Base-by-base conservation (phyloP, 129 eudicot species). In the Chrysanthemum makinoi region DNA sequence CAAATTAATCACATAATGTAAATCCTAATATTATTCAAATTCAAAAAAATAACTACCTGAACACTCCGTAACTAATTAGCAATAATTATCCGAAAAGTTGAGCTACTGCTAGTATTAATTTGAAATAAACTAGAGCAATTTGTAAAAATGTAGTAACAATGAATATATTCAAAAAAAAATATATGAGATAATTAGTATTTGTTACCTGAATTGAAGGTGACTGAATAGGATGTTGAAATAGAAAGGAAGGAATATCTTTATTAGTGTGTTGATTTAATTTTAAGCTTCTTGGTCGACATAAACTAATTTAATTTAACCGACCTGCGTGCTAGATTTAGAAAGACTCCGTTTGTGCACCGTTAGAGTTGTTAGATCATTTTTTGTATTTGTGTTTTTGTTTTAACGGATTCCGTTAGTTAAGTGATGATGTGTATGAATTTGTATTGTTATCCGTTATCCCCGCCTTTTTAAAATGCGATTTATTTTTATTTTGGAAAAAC, bases 241-340 rank as follows among this genome's bases (percentile, higher is more conserved):
- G 12, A 39, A 47, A 66, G 79, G 59, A 47, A 68, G 26, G 69
- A 67, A 68, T 75, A 43, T 75, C 20, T 18, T 50, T 12, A 10
- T 3, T 12, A 62, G 17, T 67, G 74, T 46, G 58, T 17, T 44
- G 19, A 2, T 39, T 65, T 15, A 66, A 53, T 48, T 48, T 55
- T 66, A 28, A 28, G 33, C 35, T 50, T 50, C 54, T 50, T 1
- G 14, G 72, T 66, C 67, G 48, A 15, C 60, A n/a, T 44, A 14
- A 22, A 10, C 15, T 50, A 15, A 54, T n/a, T 10, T 53, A 53
- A 13, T 19, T 46, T 16, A 76, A 76, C 80, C 22, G 75, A 68
- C 80, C 75, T 48, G 59, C 54, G 62, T 68, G 80, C 62, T 24
- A 68, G 80, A 76, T 68, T 22, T 67, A 28, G 68, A 65, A 6